A percentile compares a stretch with the other conserved stretches of the same genome.
phyloP scores from a whole-genome alignment of 2,329 filamentous ascomycete species.

The Monilinia aucupariae region DNA sequence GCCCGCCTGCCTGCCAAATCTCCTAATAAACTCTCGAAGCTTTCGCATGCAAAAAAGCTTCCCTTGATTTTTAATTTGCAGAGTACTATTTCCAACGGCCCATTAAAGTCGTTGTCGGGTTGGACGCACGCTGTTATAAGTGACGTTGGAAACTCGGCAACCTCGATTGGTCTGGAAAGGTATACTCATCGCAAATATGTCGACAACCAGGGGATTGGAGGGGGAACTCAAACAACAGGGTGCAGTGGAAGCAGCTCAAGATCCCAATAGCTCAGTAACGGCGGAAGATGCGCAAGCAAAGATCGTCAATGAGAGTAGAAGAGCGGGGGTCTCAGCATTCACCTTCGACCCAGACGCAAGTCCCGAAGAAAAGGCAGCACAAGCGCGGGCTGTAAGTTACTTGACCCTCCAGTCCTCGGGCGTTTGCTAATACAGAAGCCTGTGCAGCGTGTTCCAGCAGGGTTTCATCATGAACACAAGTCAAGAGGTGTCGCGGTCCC shows the following conservation, averaged over 20 bases:
- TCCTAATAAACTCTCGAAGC: not conserved
- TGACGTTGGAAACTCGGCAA: constrained; percentile 16
- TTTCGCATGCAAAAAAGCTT: not conserved
- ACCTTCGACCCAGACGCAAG: constrained; percentile 83
- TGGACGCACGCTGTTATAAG: not conserved
- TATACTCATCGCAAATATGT: constrained; percentile 25
- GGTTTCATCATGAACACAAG: constrained; percentile 55
- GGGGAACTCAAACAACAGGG: constrained; percentile 76
- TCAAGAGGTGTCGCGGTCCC: constrained; percentile 64
- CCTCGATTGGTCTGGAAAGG: constrained; percentile 17
- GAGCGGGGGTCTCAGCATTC: constrained; percentile 74
- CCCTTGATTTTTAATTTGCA: not conserved
- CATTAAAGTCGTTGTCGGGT: constrained; percentile 4
- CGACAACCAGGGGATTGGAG: constrained; percentile 31
- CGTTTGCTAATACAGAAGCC: constrained; percentile 13
- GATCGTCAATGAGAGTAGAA: constrained; percentile 70
- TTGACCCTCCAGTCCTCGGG: not conserved
- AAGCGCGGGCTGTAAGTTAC: constrained; percentile 65
- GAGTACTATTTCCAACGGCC: constrained; percentile 4
- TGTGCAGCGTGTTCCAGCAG: constrained; percentile 56
- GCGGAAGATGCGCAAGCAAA: constrained; percentile 66
- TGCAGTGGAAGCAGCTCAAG: constrained; percentile 67
- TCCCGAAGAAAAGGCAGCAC: constrained; percentile 76
- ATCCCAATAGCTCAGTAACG: constrained; percentile 62
- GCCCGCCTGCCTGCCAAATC: not conserved